A percentile compares a stretch with the other conserved stretches of the same genome.
phyloP scores from a whole-genome alignment of 352 stramenopile genomes.

The Plasmopara halstedii region DNA sequence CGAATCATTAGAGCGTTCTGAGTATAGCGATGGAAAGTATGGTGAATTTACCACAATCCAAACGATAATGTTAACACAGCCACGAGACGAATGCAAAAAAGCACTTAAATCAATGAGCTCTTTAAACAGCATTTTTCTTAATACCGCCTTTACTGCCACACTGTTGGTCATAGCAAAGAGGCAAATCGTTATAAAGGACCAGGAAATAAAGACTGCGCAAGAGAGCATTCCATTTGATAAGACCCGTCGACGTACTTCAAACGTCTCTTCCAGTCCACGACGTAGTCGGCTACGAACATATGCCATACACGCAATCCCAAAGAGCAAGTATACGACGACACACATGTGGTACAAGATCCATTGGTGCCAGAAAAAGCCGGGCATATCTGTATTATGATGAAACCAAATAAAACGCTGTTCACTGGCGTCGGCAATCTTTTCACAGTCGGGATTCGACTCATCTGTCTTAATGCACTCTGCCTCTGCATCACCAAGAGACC shows the following conservation, averaged over 20 bases:
- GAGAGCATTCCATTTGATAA: conserved; percentile 71
- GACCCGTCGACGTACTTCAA: conserved; percentile 74
- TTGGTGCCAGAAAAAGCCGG: conserved; percentile 72
- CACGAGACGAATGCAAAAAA: conserved; percentile 70
- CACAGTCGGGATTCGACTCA: conserved; percentile 17
- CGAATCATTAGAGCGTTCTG: conserved; percentile 13
- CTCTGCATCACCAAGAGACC: conserved; percentile 41
- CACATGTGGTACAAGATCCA: conserved; percentile 81
- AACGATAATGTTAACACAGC: conserved; percentile 79
- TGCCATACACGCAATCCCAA: conserved; percentile 58
- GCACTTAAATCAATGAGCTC: conserved; percentile 67
- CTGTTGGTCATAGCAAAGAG: conserved; percentile 65
- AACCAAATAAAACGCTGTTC: conserved; percentile 75
- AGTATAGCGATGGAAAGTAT: conserved; percentile 34
- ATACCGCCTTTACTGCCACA: conserved; percentile 21
- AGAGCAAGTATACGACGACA: conserved; percentile 70
- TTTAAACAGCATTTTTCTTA: conserved; percentile 37
- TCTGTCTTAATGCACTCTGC: conserved; percentile 11
- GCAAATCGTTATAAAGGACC: conserved; percentile 64
- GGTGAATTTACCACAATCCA: conserved; percentile 76
- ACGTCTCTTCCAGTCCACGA: conserved; percentile 76
- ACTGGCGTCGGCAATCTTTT: conserved; percentile 10
- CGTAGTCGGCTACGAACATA: conserved; percentile 72
- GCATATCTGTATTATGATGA: conserved; percentile 71
- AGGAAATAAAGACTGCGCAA: conserved; percentile 80